phyloP scores from a whole-genome alignment of 176 grass and related monocot genomes.

The Dendrocalamus sinicus region DNA sequence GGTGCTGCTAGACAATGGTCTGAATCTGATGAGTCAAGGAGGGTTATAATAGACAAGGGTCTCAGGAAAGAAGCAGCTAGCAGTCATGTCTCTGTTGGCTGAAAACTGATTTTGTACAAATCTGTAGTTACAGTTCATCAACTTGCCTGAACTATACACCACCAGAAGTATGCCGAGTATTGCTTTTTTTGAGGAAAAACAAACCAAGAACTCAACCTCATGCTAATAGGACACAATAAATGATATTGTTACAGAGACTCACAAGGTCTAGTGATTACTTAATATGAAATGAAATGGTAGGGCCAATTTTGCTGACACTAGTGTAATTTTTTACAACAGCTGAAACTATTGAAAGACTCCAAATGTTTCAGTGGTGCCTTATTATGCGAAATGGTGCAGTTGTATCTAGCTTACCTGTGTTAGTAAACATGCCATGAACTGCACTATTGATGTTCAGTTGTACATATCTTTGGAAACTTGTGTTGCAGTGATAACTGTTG shows the following conservation, averaged over 20 bases:
- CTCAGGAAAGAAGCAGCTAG: conserved; percentile 62
- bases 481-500: background rate
- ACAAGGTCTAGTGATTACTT: background rate
- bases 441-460: background rate
- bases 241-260: background rate
- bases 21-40: conserved; percentile 50
- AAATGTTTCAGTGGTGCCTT: background rate
- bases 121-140: background rate
- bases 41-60: conserved; percentile 47
- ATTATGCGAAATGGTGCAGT: background rate
- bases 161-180: background rate
- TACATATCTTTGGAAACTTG: background rate
- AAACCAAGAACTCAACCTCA: background rate
- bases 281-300: background rate
- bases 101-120: background rate
- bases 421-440: background rate
- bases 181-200: background rate
- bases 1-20: conserved; percentile 49
- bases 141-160: background rate
- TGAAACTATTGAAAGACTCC: background rate
- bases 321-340: background rate
- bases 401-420: background rate
- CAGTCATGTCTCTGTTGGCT: conserved; percentile 44
- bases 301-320: background rate
- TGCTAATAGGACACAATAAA: background rate